A percentile compares a stretch with the other conserved stretches of the same genome.
phyloP scores from a whole-genome alignment of 2,329 filamentous ascomycete genomes.

The Neofusicoccum parvum region DNA sequence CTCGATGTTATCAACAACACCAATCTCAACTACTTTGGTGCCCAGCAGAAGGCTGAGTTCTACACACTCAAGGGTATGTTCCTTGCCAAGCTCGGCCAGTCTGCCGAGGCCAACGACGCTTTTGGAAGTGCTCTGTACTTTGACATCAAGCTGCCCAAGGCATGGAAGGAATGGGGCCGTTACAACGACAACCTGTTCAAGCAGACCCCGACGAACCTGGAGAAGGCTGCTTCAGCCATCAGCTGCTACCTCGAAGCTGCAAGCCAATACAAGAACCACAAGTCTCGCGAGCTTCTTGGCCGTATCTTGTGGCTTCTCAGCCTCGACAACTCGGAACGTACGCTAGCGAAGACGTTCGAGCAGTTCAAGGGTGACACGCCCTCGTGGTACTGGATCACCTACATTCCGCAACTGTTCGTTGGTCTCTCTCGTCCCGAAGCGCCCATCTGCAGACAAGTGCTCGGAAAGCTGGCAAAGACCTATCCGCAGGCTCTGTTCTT shows the following conservation, averaged over 20 bases:
- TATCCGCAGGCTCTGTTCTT: conserved; percentile 97
- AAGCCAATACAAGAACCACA: conserved; percentile 94
- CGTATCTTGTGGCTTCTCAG: conserved; percentile 95
- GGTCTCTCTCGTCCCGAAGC: conserved; percentile 92
- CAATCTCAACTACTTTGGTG: conserved; percentile 96
- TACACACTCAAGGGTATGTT: conserved; percentile 99
- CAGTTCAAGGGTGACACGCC: conserved; percentile 97
- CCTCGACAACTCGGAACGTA: conserved; percentile 83
- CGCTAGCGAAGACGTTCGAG: conserved; percentile 83
- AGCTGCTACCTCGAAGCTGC: conserved; percentile 96
- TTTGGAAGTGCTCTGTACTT: conserved; percentile 96
- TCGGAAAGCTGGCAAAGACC: conserved; percentile 91
- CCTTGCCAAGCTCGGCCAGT: conserved; percentile 87
- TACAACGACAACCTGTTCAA: conserved; percentile 98
- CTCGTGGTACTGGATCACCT: conserved; percentile 99
- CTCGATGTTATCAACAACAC: conserved; percentile 99
- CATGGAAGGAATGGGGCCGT: conserved; percentile 98
- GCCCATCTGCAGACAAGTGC: conserved; percentile 78
- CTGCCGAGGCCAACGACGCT: conserved; percentile 87
- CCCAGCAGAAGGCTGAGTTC: conserved; percentile 96
- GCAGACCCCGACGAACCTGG: conserved; percentile 78
- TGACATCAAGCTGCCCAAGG: conserved; percentile 92
- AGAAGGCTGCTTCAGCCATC: conserved; percentile 84
- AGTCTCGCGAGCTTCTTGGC: conserved; percentile 90
- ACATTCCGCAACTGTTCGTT: conserved; percentile 93